Evolutionary conservation across 2,329 filamentous ascomycete species (phyloP).

Genomic region (Talaromyces islandicus): DNA sequence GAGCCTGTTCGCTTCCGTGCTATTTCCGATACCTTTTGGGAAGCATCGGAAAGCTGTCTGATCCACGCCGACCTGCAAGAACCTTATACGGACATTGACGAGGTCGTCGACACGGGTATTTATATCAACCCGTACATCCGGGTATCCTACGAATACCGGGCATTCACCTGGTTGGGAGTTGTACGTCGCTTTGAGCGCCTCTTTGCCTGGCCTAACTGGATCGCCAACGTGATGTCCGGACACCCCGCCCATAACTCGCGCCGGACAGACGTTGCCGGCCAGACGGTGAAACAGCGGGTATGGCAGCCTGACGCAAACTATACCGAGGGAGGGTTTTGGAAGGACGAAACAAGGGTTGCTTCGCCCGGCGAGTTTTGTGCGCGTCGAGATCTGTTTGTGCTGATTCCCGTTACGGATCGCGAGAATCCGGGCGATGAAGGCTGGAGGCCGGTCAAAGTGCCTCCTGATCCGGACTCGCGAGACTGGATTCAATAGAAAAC

Average conservation of each 20-base stretch:
- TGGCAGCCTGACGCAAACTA: conserved; percentile 31
- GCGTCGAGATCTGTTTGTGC: conserved; percentile 36
- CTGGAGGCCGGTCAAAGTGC: conserved; percentile 29
- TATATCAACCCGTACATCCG: conserved; percentile 72
- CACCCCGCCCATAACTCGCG: conserved; percentile 58
- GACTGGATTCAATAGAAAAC: not conserved
- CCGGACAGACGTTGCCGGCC: conserved; percentile 53
- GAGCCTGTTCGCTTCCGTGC: conserved; percentile 51
- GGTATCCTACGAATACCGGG: conserved; percentile 58
- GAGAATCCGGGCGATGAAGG: conserved; percentile 35
- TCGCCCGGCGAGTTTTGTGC: conserved; percentile 42
- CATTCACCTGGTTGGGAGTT: conserved; percentile 54
- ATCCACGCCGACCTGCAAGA: conserved; percentile 45
- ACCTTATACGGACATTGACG: conserved; percentile 22
- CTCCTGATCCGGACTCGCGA: not conserved
- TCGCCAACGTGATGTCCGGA: conserved; percentile 52
- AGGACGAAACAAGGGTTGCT: conserved; percentile 32
- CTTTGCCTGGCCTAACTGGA: conserved; percentile 53
- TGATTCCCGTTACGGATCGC: conserved; percentile 32
- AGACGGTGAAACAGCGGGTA: conserved; percentile 37
- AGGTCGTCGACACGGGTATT: conserved; percentile 50
- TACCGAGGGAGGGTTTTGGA: conserved; percentile 32
- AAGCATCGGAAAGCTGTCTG: conserved; percentile 61
- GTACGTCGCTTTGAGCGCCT: conserved; percentile 62
- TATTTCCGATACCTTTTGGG: conserved; percentile 55